Percentiles rank a stretch among this genome's conserved stretches.
Conservation (phyloP, 108 stramenopile genomes). For the Skeletonema marinoi region DNA sequence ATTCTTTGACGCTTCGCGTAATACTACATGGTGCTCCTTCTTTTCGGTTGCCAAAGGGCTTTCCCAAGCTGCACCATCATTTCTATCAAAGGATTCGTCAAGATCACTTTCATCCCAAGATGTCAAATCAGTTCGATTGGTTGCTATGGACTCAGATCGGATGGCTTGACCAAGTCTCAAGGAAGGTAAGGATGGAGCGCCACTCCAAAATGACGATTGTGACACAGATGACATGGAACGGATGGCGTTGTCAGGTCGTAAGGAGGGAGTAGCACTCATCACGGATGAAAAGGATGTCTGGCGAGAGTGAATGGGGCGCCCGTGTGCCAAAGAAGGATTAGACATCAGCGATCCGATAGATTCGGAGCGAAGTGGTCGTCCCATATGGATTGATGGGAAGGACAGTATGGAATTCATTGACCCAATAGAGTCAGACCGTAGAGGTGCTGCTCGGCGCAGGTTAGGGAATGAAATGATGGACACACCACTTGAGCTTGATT, state of each 20-base stretch:
- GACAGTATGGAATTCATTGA: constrained; percentile 18
- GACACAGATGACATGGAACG: constrained; percentile 48
- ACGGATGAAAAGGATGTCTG: constrained; percentile 13
- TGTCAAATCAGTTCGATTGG: not conserved
- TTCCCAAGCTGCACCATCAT: constrained; percentile 16
- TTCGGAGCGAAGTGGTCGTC: constrained; percentile 38
- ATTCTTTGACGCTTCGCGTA: constrained; percentile 45
- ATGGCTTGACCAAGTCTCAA: not conserved
- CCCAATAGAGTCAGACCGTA: constrained; percentile 45
- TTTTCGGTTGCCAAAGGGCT: constrained; percentile 15
- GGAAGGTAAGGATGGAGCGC: not conserved
- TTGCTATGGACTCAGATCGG: not conserved
- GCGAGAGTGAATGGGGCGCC: constrained; percentile 28
- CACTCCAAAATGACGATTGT: constrained; percentile 5
- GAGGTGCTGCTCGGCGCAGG: constrained; percentile 32
- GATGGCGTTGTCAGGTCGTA: constrained; percentile 24
- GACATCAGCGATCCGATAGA: constrained; percentile 33
- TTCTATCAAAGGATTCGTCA: constrained; percentile 1
- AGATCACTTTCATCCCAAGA: not conserved
- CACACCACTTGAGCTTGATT: constrained; percentile 14
- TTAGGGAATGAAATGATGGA: constrained; percentile 51
- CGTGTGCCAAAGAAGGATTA: constrained; percentile 18
- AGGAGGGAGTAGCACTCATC: constrained; percentile 1
- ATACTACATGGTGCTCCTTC: constrained; percentile 22
- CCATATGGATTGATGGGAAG: constrained; percentile 30